Base-by-base conservation (phyloP, 2,329 filamentous ascomycete species). In the Pochonia chlamydosporia region DNA sequence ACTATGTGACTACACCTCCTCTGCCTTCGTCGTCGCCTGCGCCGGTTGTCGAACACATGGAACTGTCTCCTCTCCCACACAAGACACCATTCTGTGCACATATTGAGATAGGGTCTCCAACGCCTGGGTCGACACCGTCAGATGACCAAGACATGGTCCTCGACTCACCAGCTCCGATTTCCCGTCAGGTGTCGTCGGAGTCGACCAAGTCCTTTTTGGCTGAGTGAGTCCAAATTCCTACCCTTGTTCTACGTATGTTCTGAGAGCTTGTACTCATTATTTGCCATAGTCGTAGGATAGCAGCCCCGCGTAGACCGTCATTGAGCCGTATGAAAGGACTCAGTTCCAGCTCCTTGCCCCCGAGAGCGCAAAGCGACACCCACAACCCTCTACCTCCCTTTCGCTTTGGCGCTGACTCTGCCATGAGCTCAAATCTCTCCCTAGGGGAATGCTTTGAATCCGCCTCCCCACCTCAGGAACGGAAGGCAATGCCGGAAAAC, bases 21-120 rank as follows among this genome's bases (percentile, higher is more conserved):
- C 74, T 95, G 44, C 84, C 70, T 3, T 87, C 89, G 2, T 96
- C 91, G 6, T 95, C 92, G 39, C 90, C 91, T 6, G 81, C 80
- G 47, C 78, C 78, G 30, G 68, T 75, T 46, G 78, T 80, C 51
- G 90, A 96, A 64, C 75, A 82, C 47, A 96, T 97, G 89, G 91
- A 97, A 61, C 84, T 96, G 66, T 96, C 92, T 39, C 92, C 93
- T 33, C 71, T 97, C 35, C 91, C 90, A 50, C 89, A 96, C 73
- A 96, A 96, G 73, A 73, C 78, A 25, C 78, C 86, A 11, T 90
- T 82, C 60, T 68, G 75, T 68, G 65, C 75, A 25, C 76, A 85
- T 55, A 73, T 87, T 52, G 82, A 85, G 54, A 67, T 89, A 46
- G 78, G 81, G 25, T 91, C 88, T 25, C 88, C 89, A 2, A 86